Conservation (phyloP, 345 rosid species). For the Lumnitzera racemosa region DNA sequence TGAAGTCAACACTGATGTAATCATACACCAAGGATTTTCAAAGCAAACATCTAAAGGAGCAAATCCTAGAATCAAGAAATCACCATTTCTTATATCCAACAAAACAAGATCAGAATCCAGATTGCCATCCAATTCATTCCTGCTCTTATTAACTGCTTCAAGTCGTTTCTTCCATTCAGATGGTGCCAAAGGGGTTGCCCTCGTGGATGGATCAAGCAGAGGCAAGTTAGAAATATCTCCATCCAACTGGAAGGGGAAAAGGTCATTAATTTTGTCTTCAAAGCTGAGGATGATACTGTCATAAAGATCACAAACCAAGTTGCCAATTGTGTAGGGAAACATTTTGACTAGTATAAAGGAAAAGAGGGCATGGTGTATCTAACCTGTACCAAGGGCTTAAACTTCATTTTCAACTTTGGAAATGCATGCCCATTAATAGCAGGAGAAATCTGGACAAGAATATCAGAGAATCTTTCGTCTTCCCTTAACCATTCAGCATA, state of each 20-base stretch:
- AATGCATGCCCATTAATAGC: constrained; percentile 73
- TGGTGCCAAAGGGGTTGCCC: constrained; percentile 71
- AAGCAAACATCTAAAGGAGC: background rate
- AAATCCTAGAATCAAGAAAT: background rate
- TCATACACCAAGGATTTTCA: no score
- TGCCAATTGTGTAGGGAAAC: background rate
- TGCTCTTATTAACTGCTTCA: constrained; percentile 26
- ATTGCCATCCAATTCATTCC: constrained; percentile 22
- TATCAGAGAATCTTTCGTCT: constrained; percentile 56
- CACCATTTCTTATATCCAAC: constrained; percentile 91
- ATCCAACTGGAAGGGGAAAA: constrained; percentile 44
- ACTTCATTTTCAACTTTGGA: constrained; percentile 76
- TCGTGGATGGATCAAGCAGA: constrained; percentile 57
- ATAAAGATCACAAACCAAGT: background rate
- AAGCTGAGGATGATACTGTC: background rate
- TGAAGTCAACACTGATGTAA: no score
- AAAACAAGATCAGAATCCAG: constrained; percentile 34
- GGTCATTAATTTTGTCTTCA: background rate
- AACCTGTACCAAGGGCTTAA: constrained; percentile 91
- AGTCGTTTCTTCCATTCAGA: constrained; percentile 77
- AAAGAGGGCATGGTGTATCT: constrained; percentile 12
- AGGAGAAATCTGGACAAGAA: constrained; percentile 81
- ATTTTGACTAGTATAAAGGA: background rate
- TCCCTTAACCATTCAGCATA: constrained; percentile 76
- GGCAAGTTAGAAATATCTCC: constrained; percentile 86